Percentiles rank a stretch among this genome's conserved stretches.
These are phyloP conservation scores for Phytophthora uliginosa DNA, from an alignment of 352 stramenopile species.

Conservation along the genomic window DNA sequence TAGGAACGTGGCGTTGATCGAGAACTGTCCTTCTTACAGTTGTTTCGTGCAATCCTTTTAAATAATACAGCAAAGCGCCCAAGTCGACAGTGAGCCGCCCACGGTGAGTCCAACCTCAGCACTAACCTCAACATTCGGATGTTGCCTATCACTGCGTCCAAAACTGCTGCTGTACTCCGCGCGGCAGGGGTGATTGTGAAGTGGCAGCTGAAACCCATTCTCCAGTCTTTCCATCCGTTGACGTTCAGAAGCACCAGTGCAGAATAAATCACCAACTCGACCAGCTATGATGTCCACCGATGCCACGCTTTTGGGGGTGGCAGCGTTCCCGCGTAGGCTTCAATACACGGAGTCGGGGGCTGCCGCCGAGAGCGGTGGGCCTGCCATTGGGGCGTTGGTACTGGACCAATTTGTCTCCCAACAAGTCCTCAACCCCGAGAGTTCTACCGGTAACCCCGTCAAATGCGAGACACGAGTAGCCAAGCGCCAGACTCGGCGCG, in stretches of 20 bases:
- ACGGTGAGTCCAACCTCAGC: too few relatives aligned
- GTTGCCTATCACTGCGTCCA: background rate
- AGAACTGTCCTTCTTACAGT: too few relatives aligned
- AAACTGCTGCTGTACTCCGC: background rate
- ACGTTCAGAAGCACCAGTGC: background rate
- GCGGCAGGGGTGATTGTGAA: background rate
- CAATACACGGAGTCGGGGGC: background rate
- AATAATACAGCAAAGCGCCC: too few relatives aligned
- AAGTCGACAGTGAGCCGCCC: too few relatives aligned
- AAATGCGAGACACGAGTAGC: background rate
- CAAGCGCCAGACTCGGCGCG: background rate
- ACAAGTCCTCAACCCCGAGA: background rate
- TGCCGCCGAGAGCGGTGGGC: background rate
- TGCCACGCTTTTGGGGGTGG: background rate
- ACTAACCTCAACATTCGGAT: background rate
- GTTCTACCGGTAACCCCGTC: background rate
- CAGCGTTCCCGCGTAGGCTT: background rate
- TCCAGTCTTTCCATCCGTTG: background rate
- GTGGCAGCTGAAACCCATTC: background rate
- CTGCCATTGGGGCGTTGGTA: background rate
- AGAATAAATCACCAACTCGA: background rate
- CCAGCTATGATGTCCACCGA: constrained; percentile 2
- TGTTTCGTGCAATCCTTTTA: too few relatives aligned
- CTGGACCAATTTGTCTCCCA: background rate
- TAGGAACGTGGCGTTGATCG: too few relatives aligned